Evolutionary conservation across 345 rosid species (phyloP), one percentile per base, ranked within the genome.

Genomic region (Bretschneidera sinensis): DNA sequence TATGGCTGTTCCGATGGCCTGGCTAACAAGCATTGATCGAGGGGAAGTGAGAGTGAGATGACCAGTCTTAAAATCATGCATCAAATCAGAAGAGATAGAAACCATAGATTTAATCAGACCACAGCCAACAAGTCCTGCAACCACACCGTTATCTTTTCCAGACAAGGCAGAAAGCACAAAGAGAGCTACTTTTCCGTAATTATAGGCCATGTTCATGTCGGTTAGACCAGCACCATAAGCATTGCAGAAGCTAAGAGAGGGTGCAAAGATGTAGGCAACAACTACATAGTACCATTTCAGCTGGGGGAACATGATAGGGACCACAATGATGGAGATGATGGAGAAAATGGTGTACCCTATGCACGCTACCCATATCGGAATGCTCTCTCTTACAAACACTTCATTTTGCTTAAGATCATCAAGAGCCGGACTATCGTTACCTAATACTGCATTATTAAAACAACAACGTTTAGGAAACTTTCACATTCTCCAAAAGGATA

Each of bases 161-260:
- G 89, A 76, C 39, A 90, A 34, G 0, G 99, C 89, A 0, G 99
- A 92, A 7, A 94, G 83, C 55, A 85, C 75, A 51, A 94, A 90
- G 49, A 94, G 91, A 0, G 95, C 95, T 0, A 89, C 96, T 76
- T 94, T 88, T 24, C 97, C 99, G 8, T 94, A 91, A 62, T 88
- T 94, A 69, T 81, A 91, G 48, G 91, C 91, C 97, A 94, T 88
- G 82, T 91, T 94, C 92, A 94, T 91, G 78, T 90, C 99, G 0
- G 97, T 94, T 25, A 91, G 79, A 10, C 99, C 97, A 5, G 96
- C 95, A 0, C 99, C 95, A 17, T 94, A 94, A 0, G 99, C 99
- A 48, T 94, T 94, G 78, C 99, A 91, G 79, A 88, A 94, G 74
- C 97, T 79, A 23, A 94, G 89, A 64, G 84, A 74, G 1, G 99